A percentile compares a stretch with the other conserved stretches of the same genome.
phyloP scores from a whole-genome alignment of 306 rosid species.

The Carpinus fangiana region DNA sequence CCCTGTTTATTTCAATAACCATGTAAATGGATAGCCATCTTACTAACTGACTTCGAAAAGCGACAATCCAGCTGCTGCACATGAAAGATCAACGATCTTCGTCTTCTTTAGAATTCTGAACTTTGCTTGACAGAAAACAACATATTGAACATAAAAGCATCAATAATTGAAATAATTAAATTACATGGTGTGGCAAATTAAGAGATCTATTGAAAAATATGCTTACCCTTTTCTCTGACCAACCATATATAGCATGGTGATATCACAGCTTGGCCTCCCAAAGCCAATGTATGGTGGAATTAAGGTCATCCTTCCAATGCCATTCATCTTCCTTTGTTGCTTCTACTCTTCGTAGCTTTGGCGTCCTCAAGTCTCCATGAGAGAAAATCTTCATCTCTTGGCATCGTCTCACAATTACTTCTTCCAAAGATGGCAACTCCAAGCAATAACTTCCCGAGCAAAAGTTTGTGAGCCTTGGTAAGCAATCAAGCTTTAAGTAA shows the following conservation, averaged over 20 bases:
- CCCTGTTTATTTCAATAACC: neutral
- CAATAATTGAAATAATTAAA: neutral
- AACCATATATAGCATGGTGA: neutral
- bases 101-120: neutral
- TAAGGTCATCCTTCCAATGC: neutral
- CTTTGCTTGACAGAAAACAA: neutral
- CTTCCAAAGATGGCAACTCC: neutral
- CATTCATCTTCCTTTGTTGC: neutral
- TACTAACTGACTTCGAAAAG: neutral
- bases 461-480: neutral
- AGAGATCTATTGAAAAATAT: neutral
- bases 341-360: neutral
- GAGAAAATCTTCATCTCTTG: conserved; percentile 19
- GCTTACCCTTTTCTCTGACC: neutral
- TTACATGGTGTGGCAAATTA: neutral
- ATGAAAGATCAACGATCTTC: neutral
- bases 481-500: neutral
- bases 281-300: neutral
- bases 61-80: neutral
- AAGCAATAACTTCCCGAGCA: neutral
- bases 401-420: conserved; percentile 2
- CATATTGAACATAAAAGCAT: neutral
- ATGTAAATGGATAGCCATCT: neutral
- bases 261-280: neutral
- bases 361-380: neutral